Base-by-base conservation (phyloP, 2,329 filamentous ascomycete genomes). In the Hawksworthiomyces lignivorus region DNA sequence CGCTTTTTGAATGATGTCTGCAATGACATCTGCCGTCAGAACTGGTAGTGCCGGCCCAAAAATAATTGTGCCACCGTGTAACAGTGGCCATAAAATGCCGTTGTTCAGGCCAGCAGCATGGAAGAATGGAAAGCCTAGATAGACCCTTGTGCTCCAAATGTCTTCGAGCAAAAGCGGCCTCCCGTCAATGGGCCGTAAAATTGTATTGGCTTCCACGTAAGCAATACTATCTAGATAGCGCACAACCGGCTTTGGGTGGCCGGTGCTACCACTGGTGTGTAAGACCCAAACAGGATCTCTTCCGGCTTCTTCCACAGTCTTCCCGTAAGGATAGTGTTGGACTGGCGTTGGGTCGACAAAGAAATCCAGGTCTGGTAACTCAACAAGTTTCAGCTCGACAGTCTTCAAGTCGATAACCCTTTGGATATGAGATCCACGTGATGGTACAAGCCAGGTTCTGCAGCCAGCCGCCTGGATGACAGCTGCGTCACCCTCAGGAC, bases 181-280 rank as follows among this genome's bases (percentile, higher is more conserved):
- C 3, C 28, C 30, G 11, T 22, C 24, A 7, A 40, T 7, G 11
- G 41, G 72, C 65, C 4, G 40, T 46, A 15, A 62, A 50, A 2
- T 62, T 55, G 12, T 65, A 10, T 53, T 64, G 57, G 12, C 67
- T 67, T 5, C 67, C 59, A 4, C 52, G 51, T 17, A 56, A 50
- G 39, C 39, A 9, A 41, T 24, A n/a, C 39, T 41, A 18, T 35
- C 39, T 4, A 34, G 12, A 6, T 19, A 35, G 1, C 30, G 30
- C 9, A 65, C 47, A n/a, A 72, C 58, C 3, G 68, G 67, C 49
- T 68, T 70, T 0, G 68, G 68, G 4, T 68, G 54, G 1, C 68
- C 68, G 0, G 68, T 70, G 31, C 61, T 67, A 6, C 68, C 68
- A 39, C 64, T 68, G 1, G 67, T 70, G 50, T 72, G 68, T 8